Evolutionary conservation across 2,329 filamentous ascomycete genomes (phyloP), one percentile per base, ranked within the genome.

Genomic region (Fusarium armeniacum): DNA sequence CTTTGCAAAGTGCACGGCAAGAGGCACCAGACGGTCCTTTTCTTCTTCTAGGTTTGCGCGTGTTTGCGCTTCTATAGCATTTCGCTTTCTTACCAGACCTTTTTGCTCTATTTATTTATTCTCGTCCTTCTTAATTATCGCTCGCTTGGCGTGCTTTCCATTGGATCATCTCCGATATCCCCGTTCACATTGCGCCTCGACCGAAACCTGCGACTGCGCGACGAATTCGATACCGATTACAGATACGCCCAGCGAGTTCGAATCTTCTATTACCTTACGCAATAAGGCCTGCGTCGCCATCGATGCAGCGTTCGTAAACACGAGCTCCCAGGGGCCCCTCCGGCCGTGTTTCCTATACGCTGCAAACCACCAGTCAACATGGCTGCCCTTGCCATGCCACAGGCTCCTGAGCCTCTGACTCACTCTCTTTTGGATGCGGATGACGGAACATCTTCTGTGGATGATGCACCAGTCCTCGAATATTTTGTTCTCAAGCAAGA

Each of bases 401-500:
- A 73, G 44, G 62, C 61, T 45, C 41, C 58, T 32, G 52, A 54
- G 51, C 58, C 62, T 22, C 62, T 70, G 54, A 72, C 64, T 24
- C 76, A 78, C 55, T 73, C 77, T 41, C 72, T 79, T 47, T 68
- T 77, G 24, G 75, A 77, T 35, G 63, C 75, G 32, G 74, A 78
- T 22, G 78, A 79, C 53, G 76, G 75, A 45, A 60, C 80, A 8
- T 74, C 76, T 12, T 78, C 78, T 8, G 70, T 78, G 33, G 69
- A 79, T 51, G 81, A 83, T 63, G 63, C 69, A 11, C 76, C 78
- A 6, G 71, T 82, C 4, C 78, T 80, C 18, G 79, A 82, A 28
- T 83, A 81, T 58, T 83, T 86, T 41, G 82, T 98, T 61, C 86
- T 93, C 57, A 91, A 94, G 81, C 95, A 98, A 81, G 92, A 93